Percentiles rank a stretch among this genome's conserved stretches.
Evolutionary conservation across 2,329 filamentous ascomycete species (phyloP).

Genomic region (Botrytis medusae): DNA sequence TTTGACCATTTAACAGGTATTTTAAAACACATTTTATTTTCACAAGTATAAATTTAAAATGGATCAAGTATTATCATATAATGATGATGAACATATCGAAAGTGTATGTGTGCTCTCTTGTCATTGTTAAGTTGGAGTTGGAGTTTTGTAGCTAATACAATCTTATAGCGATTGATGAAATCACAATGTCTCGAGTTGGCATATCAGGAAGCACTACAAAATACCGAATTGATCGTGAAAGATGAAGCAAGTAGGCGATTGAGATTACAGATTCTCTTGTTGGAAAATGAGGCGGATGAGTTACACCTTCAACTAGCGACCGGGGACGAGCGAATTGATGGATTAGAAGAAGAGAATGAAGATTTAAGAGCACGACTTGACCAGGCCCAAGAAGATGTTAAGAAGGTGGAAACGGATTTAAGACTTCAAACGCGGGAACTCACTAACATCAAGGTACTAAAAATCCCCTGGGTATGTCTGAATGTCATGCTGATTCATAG

Average conservation of each 20-base stretch:
- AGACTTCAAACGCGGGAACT: constrained; percentile 54
- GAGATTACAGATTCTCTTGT: constrained; percentile 66
- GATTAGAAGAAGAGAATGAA: constrained; percentile 51
- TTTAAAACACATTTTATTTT: constrained; percentile 8
- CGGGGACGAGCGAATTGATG: constrained; percentile 59
- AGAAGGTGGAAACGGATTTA: constrained; percentile 43
- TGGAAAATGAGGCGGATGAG: constrained; percentile 71
- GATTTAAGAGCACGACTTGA: constrained; percentile 50
- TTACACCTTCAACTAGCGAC: constrained; percentile 63
- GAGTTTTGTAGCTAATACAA: constrained; percentile 14
- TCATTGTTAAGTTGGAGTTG: neutral
- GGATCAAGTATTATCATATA: constrained; percentile 36
- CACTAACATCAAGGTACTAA: constrained; percentile 53
- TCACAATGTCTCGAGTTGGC: constrained; percentile 60
- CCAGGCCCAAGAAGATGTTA: constrained; percentile 44
- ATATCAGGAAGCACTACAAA: constrained; percentile 64
- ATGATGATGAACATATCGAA: constrained; percentile 34
- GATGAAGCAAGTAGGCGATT: constrained; percentile 73
- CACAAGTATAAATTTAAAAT: constrained; percentile 27
- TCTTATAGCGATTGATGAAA: constrained; percentile 35
- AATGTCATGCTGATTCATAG: constrained; percentile 8
- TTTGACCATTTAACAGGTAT: neutral
- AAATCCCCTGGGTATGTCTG: neutral
- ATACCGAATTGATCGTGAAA: constrained; percentile 67
- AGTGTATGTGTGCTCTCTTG: constrained; percentile 28